These are phyloP conservation scores for Talaromyces ruber DNA, from an alignment of 495 filamentous ascomycete species.

Conservation along the genomic window DNA sequence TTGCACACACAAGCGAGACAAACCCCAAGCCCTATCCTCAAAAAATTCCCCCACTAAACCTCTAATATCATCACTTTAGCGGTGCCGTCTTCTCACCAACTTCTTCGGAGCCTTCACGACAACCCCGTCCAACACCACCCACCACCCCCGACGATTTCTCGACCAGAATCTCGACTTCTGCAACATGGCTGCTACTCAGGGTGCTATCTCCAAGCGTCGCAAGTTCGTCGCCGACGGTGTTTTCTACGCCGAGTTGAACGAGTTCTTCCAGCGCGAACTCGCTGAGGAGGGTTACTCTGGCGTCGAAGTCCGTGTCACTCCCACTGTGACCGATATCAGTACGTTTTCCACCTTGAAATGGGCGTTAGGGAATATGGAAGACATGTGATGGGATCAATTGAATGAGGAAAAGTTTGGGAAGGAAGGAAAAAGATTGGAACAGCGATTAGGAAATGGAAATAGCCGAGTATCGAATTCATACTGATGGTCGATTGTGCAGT, in stretches of 20 bases:
- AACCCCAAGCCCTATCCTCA: conserved; percentile 35
- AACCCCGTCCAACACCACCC: not conserved
- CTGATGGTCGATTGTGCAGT: conserved; percentile 34
- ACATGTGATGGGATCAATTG: not conserved
- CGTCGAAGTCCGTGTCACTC: conserved; percentile 98
- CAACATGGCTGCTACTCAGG: conserved; percentile 61
- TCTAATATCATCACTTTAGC: conserved; percentile 8
- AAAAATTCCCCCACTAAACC: conserved; percentile 38
- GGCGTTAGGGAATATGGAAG: conserved; percentile 6
- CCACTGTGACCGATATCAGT: conserved; percentile 99
- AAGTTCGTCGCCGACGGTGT: conserved; percentile 99
- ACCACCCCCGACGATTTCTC: conserved; percentile 29
- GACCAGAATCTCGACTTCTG: conserved; percentile 16
- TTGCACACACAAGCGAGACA: conserved; percentile 28
- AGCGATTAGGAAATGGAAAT: not conserved
- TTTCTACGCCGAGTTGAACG: conserved; percentile 99
- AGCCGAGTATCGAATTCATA: conserved; percentile 11
- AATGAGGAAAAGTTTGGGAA: not conserved
- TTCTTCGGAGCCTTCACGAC: not conserved
- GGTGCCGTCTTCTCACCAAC: conserved; percentile 8
- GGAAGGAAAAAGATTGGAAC: conserved; percentile 3
- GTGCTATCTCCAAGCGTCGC: conserved; percentile 88
- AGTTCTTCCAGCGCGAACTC: conserved; percentile 99
- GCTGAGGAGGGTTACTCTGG: conserved; percentile 99
- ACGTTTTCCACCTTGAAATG: conserved; percentile 25